Evolutionary conservation across 169 alveolate genomes (phyloP).

Genomic region (Cryptosporidium bovis): DNA sequence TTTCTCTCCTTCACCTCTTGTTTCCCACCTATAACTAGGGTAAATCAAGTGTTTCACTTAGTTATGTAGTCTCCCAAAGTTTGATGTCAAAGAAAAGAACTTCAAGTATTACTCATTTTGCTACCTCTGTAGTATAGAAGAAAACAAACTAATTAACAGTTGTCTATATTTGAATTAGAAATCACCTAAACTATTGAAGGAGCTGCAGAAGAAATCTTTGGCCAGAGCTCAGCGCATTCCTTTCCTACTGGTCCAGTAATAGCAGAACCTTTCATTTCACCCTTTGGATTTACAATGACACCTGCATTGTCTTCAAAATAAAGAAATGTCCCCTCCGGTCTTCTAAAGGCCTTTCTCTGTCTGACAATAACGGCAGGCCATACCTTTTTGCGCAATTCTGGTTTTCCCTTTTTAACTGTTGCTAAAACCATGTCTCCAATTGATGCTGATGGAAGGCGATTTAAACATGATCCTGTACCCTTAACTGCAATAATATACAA

Average conservation of each 20-base stretch:
- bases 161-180: too few species aligned
- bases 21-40: too few species aligned
- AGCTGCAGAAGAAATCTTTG: constrained; percentile 98
- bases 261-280: constrained; percentile 99
- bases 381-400: constrained; percentile 98
- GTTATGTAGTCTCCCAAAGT: too few species aligned
- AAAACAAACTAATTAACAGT: too few species aligned
- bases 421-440: constrained; percentile 99
- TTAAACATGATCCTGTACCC: constrained; percentile 96
- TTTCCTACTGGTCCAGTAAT: constrained; percentile 99
- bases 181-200: constrained; percentile 94
- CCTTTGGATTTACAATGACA: constrained; percentile 97
- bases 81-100: too few species aligned
- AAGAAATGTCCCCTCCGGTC: constrained; percentile 98
- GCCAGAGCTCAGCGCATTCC: constrained; percentile 99
- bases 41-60: too few species aligned
- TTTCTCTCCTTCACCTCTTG: too few species aligned
- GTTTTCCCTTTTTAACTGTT: constrained; percentile 98
- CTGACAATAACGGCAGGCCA: constrained; percentile 97
- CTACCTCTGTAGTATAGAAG: too few species aligned
- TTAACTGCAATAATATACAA: constrained; percentile 96
- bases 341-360: constrained; percentile 98
- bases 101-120: too few species aligned
- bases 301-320: constrained; percentile 99
- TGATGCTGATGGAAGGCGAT: constrained; percentile 98